These are phyloP conservation scores for Juncus inflexus DNA, from an alignment of 176 grass and related monocot genomes.

Conservation along the genomic window DNA sequence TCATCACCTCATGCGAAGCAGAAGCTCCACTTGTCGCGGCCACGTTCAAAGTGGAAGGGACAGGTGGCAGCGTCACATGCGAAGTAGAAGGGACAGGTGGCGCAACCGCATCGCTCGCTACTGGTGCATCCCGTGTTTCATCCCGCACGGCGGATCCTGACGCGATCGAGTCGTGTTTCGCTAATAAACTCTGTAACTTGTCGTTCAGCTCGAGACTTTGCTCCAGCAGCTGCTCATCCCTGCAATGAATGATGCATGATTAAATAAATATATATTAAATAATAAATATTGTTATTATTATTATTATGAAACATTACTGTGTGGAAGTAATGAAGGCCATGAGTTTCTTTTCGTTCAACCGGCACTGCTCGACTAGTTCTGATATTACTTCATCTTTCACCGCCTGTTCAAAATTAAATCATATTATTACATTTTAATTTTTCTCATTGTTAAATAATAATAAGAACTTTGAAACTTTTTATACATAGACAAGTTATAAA, in stretches of 20 bases:
- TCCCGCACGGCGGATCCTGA: slow-evolving; percentile 47
- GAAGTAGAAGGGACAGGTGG: slow-evolving; percentile 23
- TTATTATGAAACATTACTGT: slow-evolving; percentile 38
- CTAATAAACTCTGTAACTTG: slow-evolving; percentile 57
- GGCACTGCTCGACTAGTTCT: slow-evolving; percentile 67
- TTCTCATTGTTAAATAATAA: slow-evolving; percentile 8
- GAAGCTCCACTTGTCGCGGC: slow-evolving; percentile 21
- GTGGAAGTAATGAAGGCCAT: slow-evolving; percentile 49
- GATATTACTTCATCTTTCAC: slow-evolving; percentile 75
- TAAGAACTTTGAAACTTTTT: not conserved
- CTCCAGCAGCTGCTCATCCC: slow-evolving; percentile 62
- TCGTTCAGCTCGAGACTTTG: slow-evolving; percentile 80
- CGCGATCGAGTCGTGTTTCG: slow-evolving; percentile 65
- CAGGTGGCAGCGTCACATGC: not conserved
- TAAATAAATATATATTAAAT: slow-evolving; percentile 4
- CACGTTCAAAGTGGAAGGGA: slow-evolving; percentile 3
- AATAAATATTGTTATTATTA: not conserved
- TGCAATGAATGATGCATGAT: slow-evolving; percentile 27
- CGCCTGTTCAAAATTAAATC: slow-evolving; percentile 37
- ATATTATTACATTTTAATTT: not conserved
- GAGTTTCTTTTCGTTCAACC: slow-evolving; percentile 58
- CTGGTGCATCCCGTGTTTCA: slow-evolving; percentile 28
- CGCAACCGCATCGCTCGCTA: not conserved
- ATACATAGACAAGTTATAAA: no score
- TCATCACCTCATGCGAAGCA: slow-evolving; percentile 17